Evolutionary conservation across 31 red algal species (phyloP).

Genomic region (Bonnemaisonia californica): DNA sequence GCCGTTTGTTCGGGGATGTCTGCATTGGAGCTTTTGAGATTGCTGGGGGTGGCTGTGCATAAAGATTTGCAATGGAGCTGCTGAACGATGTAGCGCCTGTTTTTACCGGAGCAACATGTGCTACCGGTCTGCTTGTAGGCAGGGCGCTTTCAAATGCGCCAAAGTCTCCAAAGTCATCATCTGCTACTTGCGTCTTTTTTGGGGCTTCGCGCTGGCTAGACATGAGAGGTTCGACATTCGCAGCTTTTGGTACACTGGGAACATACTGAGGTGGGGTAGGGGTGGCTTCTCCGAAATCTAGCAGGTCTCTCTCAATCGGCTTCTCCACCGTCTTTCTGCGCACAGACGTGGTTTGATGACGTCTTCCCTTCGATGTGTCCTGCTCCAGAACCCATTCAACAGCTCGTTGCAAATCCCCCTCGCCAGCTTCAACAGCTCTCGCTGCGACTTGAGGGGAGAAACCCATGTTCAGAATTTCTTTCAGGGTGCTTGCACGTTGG

Average conservation of each 20-base stretch:
- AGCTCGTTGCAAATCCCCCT: conserved; percentile 68
- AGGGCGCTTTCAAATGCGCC: conserved; percentile 67
- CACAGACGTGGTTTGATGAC: neutral
- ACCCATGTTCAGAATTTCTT: conserved; percentile 73
- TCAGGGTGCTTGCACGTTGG: conserved; percentile 53
- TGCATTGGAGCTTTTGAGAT: neutral
- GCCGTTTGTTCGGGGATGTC: neutral
- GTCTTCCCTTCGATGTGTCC: neutral
- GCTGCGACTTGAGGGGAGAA: conserved; percentile 54
- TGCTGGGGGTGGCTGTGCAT: conserved; percentile 29
- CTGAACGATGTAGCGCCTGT: neutral
- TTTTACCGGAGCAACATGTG: neutral
- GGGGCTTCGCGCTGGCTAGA: conserved; percentile 14
- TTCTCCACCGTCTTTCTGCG: neutral
- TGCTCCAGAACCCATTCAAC: conserved; percentile 67
- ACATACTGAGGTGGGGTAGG: neutral
- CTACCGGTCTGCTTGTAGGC: conserved; percentile 6
- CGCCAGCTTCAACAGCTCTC: conserved; percentile 51
- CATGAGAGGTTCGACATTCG: conserved; percentile 2
- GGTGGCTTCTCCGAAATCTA: conserved; percentile 43
- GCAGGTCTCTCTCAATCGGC: conserved; percentile 34
- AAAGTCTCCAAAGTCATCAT: conserved; percentile 69
- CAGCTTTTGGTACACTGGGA: neutral
- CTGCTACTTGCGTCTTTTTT: neutral
- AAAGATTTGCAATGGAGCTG: conserved; percentile 23